Conservation (phyloP, 768 basidiomycete species). For the Trichaptum fuscoviolaceum region DNA sequence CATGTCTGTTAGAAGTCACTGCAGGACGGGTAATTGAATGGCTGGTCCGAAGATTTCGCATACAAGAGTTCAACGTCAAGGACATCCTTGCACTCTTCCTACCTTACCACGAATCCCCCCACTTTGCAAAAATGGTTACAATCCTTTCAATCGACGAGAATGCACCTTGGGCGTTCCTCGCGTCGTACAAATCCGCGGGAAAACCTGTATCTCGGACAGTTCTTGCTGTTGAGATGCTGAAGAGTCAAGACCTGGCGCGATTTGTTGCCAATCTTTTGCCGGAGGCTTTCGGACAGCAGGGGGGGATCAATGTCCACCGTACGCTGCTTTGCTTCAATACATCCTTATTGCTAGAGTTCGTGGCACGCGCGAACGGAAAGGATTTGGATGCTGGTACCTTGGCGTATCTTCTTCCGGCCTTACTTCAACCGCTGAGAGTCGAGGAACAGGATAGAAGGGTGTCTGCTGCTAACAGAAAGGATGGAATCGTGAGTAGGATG, state of each 20-base stretch:
- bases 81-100: slow-evolving; percentile 75
- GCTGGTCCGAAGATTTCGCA: slow-evolving; percentile 88
- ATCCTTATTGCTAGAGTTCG: slow-evolving; percentile 72
- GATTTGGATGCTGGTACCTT: slow-evolving; percentile 59
- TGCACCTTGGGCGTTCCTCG: slow-evolving; percentile 62
- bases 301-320: slow-evolving; percentile 43
- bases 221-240: slow-evolving; percentile 73
- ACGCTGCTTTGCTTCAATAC: slow-evolving; percentile 80
- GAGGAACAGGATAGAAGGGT: slow-evolving; percentile 13
- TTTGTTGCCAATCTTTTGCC: slow-evolving; percentile 67
- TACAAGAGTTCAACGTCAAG: slow-evolving; percentile 90
- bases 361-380: slow-evolving; percentile 44
- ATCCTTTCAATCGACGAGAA: slow-evolving; percentile 70
- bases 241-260: slow-evolving; percentile 64
- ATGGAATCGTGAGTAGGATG: slow-evolving; percentile 45
- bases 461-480: slow-evolving; percentile 31
- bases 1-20: slow-evolving; percentile 75
- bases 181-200: slow-evolving; percentile 71
- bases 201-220: slow-evolving; percentile 67
- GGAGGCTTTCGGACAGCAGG: slow-evolving; percentile 31
- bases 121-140: slow-evolving; percentile 89
- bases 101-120: slow-evolving; percentile 92
- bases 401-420: slow-evolving; percentile 59
- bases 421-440: slow-evolving; percentile 50
- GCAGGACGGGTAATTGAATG: slow-evolving; percentile 87